Evolutionary conservation across 306 rosid species (phyloP), one percentile per base, ranked within the genome.

Genomic region (Cucumis hystrix): DNA sequence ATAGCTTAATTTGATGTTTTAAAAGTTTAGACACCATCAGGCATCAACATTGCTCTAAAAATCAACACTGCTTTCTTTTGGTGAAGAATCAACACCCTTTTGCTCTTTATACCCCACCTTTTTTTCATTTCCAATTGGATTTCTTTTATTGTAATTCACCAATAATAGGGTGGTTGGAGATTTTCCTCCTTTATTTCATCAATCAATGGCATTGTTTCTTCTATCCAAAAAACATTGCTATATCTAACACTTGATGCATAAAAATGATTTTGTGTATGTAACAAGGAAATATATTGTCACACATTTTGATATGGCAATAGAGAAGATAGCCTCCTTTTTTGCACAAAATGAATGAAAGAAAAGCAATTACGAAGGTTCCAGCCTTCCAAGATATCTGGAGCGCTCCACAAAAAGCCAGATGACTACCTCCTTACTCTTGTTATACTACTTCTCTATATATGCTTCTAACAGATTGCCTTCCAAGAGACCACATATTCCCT

Each of bases 191-290:
- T 4, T 47, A 47, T 47, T 47, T 47, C 54, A 47, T 12, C 12
- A 13, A 47, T 47, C 54, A 47, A 47, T 47, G 54, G 5, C 1
- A 12, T 47, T 1, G 17, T 47, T 47, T 12, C 54, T 47, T 47
- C 54, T 47, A 47, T 47, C 0, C 3, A 47, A 47, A 3, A 47
- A 61, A 43, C 72, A 35, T 25, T 40, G 52, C 60, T 58, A 66
- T 55, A 60, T 16, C 62, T 28, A 79, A 77, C 70, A 68, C 72
- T 25, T 57, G 64, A 81, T 40, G 54, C 81, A 70, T 66, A 20
- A 76, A 45, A 64, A 49, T 49, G 30, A 21, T 72, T 25, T 56
- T 61, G 49, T 25, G 49, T 45, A 35, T 6, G 23, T 64, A 35
- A 64, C 41, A 33, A 64, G 70, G 70, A 64, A 64, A 33, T 20